Evolutionary conservation across 2,329 filamentous ascomycete species (phyloP).

Genomic region (Xylaria sp.): DNA sequence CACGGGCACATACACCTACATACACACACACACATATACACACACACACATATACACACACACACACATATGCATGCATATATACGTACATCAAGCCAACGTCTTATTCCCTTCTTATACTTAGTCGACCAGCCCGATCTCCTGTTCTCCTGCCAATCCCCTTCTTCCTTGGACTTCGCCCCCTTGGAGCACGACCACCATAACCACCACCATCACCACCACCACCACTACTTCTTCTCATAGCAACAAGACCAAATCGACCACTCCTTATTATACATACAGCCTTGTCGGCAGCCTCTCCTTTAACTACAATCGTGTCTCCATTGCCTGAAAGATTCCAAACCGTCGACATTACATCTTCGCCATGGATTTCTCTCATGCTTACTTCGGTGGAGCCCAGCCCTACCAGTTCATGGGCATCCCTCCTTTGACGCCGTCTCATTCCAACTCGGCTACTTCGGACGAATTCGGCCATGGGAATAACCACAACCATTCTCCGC

Average conservation of each 20-base stretch:
- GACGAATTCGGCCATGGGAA: constrained; percentile 59
- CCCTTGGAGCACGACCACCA: neutral
- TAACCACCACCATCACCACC: neutral
- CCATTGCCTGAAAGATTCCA: constrained; percentile 1
- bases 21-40: neutral
- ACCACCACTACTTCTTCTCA: neutral
- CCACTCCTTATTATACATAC: constrained; percentile 18
- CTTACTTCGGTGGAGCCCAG: constrained; percentile 61
- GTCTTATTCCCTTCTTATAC: constrained; percentile 9
- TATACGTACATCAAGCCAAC: constrained; percentile 9
- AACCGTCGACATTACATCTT: constrained; percentile 11
- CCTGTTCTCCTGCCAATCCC: constrained; percentile 19
- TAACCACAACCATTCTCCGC: constrained; percentile 60
- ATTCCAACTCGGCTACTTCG: constrained; percentile 64
- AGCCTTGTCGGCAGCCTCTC: constrained; percentile 29
- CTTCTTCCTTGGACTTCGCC: constrained; percentile 5
- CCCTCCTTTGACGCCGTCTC: constrained; percentile 65
- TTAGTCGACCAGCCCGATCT: constrained; percentile 2
- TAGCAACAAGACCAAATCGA: neutral
- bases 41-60: constrained; percentile 2
- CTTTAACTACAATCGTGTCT: constrained; percentile 12
- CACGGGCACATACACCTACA: constrained; percentile 1
- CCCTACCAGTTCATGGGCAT: constrained; percentile 67
- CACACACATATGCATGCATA: neutral
- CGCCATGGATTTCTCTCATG: constrained; percentile 65